Percentiles rank a stretch among this genome's conserved stretches.
Evolutionary conservation across 140 eudicot species (phyloP).

Genomic region (Stevia rebaudiana): DNA sequence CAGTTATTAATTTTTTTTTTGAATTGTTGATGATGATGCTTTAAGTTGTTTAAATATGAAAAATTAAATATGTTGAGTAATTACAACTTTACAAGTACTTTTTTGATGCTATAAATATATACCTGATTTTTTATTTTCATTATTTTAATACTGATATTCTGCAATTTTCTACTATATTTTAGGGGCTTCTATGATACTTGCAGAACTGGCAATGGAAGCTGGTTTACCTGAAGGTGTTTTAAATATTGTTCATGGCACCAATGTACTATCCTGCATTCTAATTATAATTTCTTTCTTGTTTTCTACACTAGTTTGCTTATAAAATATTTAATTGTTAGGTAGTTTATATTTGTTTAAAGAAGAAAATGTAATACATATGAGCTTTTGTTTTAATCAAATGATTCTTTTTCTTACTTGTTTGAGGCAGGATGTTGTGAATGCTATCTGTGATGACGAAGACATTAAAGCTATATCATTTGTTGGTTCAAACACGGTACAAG

Average conservation of each 20-base stretch:
- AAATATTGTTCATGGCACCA: slow-evolving; percentile 91
- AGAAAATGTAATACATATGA: not conserved
- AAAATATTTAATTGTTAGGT: not conserved
- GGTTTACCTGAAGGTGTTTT: slow-evolving; percentile 91
- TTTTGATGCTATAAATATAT: not conserved
- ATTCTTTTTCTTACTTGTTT: slow-evolving; percentile 22
- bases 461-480: slow-evolving; percentile 91
- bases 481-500: slow-evolving; percentile 74
- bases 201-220: slow-evolving; percentile 97
- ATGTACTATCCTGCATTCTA: slow-evolving; percentile 41
- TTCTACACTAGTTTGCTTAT: not conserved
- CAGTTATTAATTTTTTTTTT: not conserved
- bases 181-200: slow-evolving; percentile 96
- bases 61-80: not conserved
- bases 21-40: not conserved
- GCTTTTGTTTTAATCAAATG: not conserved
- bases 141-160: slow-evolving; percentile 8
- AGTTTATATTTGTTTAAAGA: not conserved
- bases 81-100: not conserved
- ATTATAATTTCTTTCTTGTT: not conserved
- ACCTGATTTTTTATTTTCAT: not conserved
- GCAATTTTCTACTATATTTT: slow-evolving; percentile 2
- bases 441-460: slow-evolving; percentile 92
- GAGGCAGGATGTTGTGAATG: slow-evolving; percentile 80
- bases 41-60: not conserved